Evolutionary conservation across 1,284 basidiomycete species (phyloP).

Genomic region (Papiliotrema flavescens): DNA sequence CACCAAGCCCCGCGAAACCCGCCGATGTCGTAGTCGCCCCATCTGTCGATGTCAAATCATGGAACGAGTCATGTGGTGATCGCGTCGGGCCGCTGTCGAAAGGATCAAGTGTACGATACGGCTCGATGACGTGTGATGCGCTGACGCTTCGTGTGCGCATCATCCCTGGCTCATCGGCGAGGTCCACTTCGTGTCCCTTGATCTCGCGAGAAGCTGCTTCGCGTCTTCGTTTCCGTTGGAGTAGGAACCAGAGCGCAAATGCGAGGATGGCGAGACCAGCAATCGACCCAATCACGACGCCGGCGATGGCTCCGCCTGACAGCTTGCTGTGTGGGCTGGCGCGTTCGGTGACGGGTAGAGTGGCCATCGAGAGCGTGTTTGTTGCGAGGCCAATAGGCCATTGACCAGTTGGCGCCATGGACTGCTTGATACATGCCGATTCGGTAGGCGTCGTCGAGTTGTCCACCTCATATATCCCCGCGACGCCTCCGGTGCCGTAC

Average conservation of each 20-base stretch:
- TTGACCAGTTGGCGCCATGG: constrained; percentile 13
- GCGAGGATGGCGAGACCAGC: constrained; percentile 14
- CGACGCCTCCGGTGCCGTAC: constrained; percentile 30
- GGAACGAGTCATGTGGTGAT: neutral
- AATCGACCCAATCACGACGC: constrained; percentile 25
- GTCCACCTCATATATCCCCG: constrained; percentile 29
- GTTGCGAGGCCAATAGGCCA: constrained; percentile 28
- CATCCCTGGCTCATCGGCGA: constrained; percentile 7
- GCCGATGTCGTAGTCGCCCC: constrained; percentile 3
- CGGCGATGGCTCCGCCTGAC: constrained; percentile 27
- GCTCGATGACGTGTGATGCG: constrained; percentile 15
- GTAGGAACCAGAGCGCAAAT: constrained; percentile 18
- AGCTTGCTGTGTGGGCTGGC: constrained; percentile 1
- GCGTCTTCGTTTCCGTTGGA: constrained; percentile 14
- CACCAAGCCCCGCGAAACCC: constrained; percentile 17
- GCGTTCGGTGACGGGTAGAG: constrained; percentile 15
- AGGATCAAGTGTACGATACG: constrained; percentile 14
- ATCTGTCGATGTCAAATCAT: neutral
- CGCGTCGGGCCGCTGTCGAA: constrained; percentile 3
- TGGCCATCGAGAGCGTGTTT: constrained; percentile 18
- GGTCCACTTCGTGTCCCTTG: constrained; percentile 3
- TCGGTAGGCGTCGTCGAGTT: constrained; percentile 1
- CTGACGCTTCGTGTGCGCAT: constrained; percentile 5
- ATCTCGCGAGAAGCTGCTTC: neutral
- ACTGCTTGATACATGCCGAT: constrained; percentile 10